Evolutionary conservation across 345 rosid species (phyloP), one percentile per base, ranked within the genome.

Genomic region (Populus pruinosa): DNA sequence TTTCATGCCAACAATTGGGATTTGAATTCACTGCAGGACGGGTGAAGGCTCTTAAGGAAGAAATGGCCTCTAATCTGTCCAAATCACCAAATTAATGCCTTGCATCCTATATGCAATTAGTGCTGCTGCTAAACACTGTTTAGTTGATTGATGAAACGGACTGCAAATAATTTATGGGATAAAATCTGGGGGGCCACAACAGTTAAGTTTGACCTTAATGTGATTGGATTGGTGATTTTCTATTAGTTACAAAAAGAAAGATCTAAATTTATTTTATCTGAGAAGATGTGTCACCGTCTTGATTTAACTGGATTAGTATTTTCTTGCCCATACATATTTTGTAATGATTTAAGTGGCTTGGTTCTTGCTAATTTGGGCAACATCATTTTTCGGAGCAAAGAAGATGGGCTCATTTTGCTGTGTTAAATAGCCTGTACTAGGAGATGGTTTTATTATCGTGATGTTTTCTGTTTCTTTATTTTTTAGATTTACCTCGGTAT

Each of bases 401-500:
- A 12, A n/a, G 49, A 49, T 14, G 9, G 29, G 35, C 9, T 1
- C 29, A 44, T 74, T 35, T 47, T 44, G 10, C 66, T 21, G 0
- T 6, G n/a, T 59, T 18, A 59, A 43, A 6, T 43, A 8, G 5
- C 33, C 27, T 17, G 5, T 36, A 33, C 36, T 33, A 13, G 36
- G 62, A 41, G 33, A 21, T 44, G 70, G 12, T 62, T 12, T 27
- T 38, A 4, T 63, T 47, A 78, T 65, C 12, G 8, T 1, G 35
- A 16, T 41, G 39, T 16, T 72, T 49, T 38, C 20, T 9, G 65
- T 63, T 29, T 5, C 5, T 23, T 65, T 47, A 27, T 18, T 65
- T 70, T 70, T 31, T 82, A 86, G 87, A 70, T 81, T 73, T 73
- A 1, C 25, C 18, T 9, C 25, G 72, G 81, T 53, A 29, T 66